phyloP scores from a whole-genome alignment of 768 basidiomycete species.

The Serendipita indica region DNA sequence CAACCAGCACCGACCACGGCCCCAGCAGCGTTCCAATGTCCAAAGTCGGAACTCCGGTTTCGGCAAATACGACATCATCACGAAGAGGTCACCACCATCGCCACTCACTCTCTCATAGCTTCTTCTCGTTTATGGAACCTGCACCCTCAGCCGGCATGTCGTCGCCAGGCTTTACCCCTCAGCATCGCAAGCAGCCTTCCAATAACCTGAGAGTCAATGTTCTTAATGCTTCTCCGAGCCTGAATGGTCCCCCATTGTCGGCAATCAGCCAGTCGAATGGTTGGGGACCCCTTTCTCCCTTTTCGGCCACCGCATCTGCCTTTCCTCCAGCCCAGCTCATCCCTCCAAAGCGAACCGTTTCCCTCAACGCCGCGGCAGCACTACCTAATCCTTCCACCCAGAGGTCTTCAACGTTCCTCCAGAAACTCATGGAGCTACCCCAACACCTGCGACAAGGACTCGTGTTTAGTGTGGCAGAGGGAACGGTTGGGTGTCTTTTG shows the following conservation, averaged over 20 bases:
- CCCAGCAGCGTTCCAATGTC: constrained; percentile 1
- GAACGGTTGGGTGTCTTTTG: constrained; percentile 24
- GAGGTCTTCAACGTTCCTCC: background rate
- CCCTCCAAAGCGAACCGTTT: background rate
- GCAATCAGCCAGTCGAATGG: background rate
- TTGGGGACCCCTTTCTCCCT: constrained; percentile 2
- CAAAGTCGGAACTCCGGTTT: background rate
- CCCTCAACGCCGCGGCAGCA: background rate
- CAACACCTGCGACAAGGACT: background rate
- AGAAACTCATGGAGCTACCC: background rate
- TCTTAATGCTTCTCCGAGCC: background rate
- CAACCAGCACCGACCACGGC: background rate
- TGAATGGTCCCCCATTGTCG: background rate
- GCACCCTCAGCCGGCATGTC: constrained; percentile 23
- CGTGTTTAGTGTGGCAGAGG: background rate
- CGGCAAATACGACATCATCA: constrained; percentile 20
- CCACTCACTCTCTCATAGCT: constrained; percentile 86
- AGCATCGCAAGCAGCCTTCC: constrained; percentile 1
- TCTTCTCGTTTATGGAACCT: constrained; percentile 90
- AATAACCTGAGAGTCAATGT: background rate
- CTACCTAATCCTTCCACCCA: constrained; percentile 1
- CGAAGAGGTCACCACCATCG: constrained; percentile 79
- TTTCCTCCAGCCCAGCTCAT: background rate
- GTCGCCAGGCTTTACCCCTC: constrained; percentile 25
- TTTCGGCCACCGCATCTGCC: background rate